Conservation (phyloP, 1,284 basidiomycete genomes). For the Wallemia mellicola region DNA sequence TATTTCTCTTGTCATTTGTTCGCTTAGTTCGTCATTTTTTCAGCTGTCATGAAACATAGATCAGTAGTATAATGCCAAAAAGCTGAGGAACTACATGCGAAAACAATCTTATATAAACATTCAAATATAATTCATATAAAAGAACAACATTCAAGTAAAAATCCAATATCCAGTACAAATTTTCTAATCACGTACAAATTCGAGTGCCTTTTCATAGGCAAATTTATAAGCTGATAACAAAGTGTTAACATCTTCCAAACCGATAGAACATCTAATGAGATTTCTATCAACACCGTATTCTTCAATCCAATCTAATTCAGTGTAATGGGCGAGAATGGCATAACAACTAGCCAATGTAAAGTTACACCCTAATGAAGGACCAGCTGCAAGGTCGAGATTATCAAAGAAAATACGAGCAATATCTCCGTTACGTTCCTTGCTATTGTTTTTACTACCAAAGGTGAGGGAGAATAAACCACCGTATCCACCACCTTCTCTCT, state of each 20-base stretch:
- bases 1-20: no score
- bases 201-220: conserved; percentile 40
- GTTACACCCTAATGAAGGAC: conserved; percentile 79
- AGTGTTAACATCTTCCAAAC: conserved; percentile 42
- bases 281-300: conserved; percentile 54
- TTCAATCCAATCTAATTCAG: conserved; percentile 74
- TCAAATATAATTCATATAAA: not conserved
- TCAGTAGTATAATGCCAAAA: no score
- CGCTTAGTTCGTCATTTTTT: no score
- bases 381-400: conserved; percentile 50
- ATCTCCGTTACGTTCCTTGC: not conserved
- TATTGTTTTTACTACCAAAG: conserved; percentile 27
- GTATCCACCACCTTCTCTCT: conserved; percentile 30
- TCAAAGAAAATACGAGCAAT: conserved; percentile 52
- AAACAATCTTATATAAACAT: not conserved
- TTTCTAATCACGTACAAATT: conserved; percentile 7
- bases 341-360: conserved; percentile 86
- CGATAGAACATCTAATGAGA: conserved; percentile 66
- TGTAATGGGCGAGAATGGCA: conserved; percentile 70
- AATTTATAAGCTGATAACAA: conserved; percentile 31
- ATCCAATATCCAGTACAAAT: no score
- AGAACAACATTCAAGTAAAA: no score
- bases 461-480: conserved; percentile 80
- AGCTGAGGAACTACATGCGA: no score
- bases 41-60: no score